These are phyloP conservation scores for Annulohypoxylon truncatum DNA, from an alignment of 2,329 filamentous ascomycete genomes.

Conservation along the genomic window DNA sequence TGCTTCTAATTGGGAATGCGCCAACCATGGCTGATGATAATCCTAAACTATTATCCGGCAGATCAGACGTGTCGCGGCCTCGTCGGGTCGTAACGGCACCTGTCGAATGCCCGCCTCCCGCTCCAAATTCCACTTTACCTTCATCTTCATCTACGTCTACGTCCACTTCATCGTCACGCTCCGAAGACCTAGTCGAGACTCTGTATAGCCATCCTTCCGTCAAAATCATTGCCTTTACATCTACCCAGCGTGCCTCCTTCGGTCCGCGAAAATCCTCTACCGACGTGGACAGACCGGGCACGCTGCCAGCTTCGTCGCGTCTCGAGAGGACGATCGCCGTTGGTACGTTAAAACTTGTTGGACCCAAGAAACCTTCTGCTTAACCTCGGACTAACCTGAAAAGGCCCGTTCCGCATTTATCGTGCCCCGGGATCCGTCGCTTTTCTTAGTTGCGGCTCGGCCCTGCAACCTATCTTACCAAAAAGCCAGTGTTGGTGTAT, in stretches of 20 bases:
- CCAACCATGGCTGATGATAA: constrained; percentile 33
- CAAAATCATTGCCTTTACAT: constrained; percentile 72
- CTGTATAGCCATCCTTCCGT: constrained; percentile 79
- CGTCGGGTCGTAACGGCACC: constrained; percentile 56
- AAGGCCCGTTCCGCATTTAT: constrained; percentile 83
- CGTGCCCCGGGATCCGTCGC: constrained; percentile 86
- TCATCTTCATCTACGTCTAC: constrained; percentile 8
- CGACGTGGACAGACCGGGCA: constrained; percentile 51
- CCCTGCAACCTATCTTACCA: constrained; percentile 86
- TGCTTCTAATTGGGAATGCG: constrained; percentile 23
- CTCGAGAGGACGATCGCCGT: constrained; percentile 74
- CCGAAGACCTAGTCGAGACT: constrained; percentile 67
- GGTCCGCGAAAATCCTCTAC: constrained; percentile 51
- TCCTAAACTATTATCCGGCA: constrained; percentile 17
- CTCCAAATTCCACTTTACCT: constrained; percentile 29
- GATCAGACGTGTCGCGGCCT: constrained; percentile 35
- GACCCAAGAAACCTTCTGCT: constrained; percentile 18
- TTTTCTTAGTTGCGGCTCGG: constrained; percentile 86
- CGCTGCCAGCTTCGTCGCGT: constrained; percentile 47
- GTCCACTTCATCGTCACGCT: constrained; percentile 20
- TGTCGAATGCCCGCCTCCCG: constrained; percentile 43
- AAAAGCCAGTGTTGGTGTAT: constrained; percentile 96
- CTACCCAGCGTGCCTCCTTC: constrained; percentile 44
- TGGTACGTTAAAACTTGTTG: constrained; percentile 60
- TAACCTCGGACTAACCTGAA: constrained; percentile 43